These are phyloP conservation scores for Aureobasidium mangrovei DNA, from an alignment of 2,329 filamentous ascomycete species.

Conservation along the genomic window DNA sequence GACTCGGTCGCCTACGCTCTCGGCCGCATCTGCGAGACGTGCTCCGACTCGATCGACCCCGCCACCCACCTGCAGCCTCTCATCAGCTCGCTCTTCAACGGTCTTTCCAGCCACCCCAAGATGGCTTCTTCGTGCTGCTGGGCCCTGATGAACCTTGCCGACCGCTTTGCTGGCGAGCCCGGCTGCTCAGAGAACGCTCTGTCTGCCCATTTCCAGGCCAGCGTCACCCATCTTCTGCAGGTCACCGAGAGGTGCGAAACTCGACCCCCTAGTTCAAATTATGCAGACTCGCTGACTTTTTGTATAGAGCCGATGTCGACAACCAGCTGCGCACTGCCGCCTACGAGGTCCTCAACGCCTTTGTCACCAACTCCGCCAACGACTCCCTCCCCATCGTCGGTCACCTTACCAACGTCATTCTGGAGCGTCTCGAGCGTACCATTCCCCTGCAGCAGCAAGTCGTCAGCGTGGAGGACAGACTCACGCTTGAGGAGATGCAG, in stretches of 20 bases:
- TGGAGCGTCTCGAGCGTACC: conserved; percentile 85
- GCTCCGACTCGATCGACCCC: conserved; percentile 84
- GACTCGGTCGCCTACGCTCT: conserved; percentile 95
- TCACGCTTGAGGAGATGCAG: conserved; percentile 95
- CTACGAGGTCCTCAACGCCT: conserved; percentile 93
- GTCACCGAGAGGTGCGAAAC: conserved; percentile 62
- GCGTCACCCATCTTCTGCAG: conserved; percentile 72
- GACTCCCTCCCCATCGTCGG: conserved; percentile 77
- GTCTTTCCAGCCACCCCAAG: conserved; percentile 82
- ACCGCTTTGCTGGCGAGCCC: conserved; percentile 83
- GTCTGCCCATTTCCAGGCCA: conserved; percentile 87
- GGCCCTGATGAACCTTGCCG: conserved; percentile 96
- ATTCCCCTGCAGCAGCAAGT: conserved; percentile 84
- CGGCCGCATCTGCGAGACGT: conserved; percentile 89
- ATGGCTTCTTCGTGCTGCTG: conserved; percentile 98
- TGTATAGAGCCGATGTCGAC: conserved; percentile 57
- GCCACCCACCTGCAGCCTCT: conserved; percentile 72
- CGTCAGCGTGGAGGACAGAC: conserved; percentile 92
- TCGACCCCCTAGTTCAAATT: not conserved
- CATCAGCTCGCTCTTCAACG: conserved; percentile 81
- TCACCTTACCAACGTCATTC: conserved; percentile 74
- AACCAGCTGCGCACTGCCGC: conserved; percentile 87
- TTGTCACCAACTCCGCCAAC: conserved; percentile 81
- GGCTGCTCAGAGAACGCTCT: conserved; percentile 72
- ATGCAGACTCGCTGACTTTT: conserved; percentile 16